Conservation (phyloP, 768 basidiomycete genomes). For the Lactifluus hygrophoroides region DNA sequence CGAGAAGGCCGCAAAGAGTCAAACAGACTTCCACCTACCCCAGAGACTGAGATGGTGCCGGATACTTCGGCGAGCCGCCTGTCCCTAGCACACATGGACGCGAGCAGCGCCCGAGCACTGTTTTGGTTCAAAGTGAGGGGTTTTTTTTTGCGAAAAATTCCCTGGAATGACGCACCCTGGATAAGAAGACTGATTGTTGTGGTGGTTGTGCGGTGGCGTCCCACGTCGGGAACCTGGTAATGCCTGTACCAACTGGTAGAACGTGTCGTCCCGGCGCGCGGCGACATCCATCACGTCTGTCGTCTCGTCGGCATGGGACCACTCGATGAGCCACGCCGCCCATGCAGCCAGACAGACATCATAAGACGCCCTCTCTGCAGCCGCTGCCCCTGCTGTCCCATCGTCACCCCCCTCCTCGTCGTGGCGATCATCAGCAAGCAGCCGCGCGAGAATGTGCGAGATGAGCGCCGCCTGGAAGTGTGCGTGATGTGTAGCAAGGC, state of each 20-base stretch:
- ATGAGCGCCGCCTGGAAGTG: slow-evolving; percentile 45
- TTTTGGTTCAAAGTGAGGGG: background rate
- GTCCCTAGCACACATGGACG: slow-evolving; percentile 33
- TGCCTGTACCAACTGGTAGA: slow-evolving; percentile 39
- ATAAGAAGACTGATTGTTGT: slow-evolving; percentile 14
- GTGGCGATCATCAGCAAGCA: slow-evolving; percentile 23
- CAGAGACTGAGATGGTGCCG: background rate
- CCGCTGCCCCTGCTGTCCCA: slow-evolving; percentile 18
- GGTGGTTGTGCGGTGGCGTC: slow-evolving; percentile 4
- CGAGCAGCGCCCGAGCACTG: slow-evolving; percentile 32
- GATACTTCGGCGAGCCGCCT: slow-evolving; percentile 25
- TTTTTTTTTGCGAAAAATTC: background rate
- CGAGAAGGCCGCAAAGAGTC: background rate
- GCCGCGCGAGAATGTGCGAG: slow-evolving; percentile 34
- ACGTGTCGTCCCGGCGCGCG: slow-evolving; percentile 37
- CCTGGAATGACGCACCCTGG: slow-evolving; percentile 30
- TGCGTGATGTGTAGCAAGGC: slow-evolving; percentile 48
- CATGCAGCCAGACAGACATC: slow-evolving; percentile 59
- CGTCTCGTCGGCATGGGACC: slow-evolving; percentile 27
- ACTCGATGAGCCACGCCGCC: slow-evolving; percentile 52
- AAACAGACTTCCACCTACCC: background rate
- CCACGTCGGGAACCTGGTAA: slow-evolving; percentile 33
- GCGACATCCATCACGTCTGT: slow-evolving; percentile 29
- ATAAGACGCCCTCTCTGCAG: slow-evolving; percentile 34
- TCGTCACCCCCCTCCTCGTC: background rate